phyloP scores from a whole-genome alignment of 2,329 filamentous ascomycete genomes.

The Celoporthe dispersa region DNA sequence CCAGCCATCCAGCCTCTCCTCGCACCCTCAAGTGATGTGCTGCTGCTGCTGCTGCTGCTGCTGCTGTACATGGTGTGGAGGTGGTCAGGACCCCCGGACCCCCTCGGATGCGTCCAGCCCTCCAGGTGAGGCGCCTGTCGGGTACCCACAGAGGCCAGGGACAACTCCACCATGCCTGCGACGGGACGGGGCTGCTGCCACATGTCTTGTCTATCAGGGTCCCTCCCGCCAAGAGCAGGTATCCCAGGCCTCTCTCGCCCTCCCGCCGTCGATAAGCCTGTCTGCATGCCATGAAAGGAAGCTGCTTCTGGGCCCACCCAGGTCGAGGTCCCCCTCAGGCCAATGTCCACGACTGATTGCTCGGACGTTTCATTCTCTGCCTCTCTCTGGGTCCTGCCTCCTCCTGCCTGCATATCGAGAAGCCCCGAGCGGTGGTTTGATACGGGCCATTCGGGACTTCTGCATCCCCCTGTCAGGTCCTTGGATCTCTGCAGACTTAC shows the following conservation, averaged over 20 bases:
- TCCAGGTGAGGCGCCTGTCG: slow-evolving; percentile 6
- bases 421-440: slow-evolving; percentile 17
- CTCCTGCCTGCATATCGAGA: slow-evolving; percentile 8
- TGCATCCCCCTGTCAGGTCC: neutral
- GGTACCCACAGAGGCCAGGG: slow-evolving; percentile 1
- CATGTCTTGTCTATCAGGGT: neutral
- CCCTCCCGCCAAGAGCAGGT: too few species aligned
- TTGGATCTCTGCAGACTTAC: slow-evolving; percentile 22
- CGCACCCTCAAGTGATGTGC: too few species aligned
- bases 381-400: neutral
- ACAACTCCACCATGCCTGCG: neutral
- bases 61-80: too few species aligned
- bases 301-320: slow-evolving; percentile 10
- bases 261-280: slow-evolving; percentile 7
- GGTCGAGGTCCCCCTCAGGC: too few species aligned
- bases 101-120: neutral
- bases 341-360: neutral
- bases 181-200: neutral
- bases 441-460: slow-evolving; percentile 24
- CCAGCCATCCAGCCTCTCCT: too few species aligned
- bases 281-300: slow-evolving; percentile 15
- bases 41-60: too few species aligned
- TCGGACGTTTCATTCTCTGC: slow-evolving; percentile 21
- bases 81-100: too few species aligned
- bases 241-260: neutral